A percentile compares a stretch with the other conserved stretches of the same genome.
phyloP scores from a whole-genome alignment of 495 filamentous ascomycete species.

The Tuber brumale region DNA sequence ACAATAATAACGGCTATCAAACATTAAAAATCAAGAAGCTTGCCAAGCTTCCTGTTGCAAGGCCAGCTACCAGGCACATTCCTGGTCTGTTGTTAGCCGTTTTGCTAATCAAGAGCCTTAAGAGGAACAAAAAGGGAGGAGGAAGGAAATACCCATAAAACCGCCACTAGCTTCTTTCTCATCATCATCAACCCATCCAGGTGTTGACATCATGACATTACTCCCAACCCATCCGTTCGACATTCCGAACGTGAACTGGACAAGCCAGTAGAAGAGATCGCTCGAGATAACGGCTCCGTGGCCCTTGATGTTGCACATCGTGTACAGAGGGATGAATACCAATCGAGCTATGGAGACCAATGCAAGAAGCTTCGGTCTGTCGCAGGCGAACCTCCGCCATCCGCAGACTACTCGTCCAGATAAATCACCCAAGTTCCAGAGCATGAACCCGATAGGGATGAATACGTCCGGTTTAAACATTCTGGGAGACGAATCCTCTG shows the following conservation, averaged over 20 bases:
- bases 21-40: conserved; percentile 55
- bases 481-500: conserved; percentile 47
- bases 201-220: conserved; percentile 83
- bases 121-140: neutral
- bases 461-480: conserved; percentile 68
- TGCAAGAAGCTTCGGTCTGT: conserved; percentile 59
- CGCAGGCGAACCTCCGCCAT: conserved; percentile 55
- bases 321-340: conserved; percentile 74
- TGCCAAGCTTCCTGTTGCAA: conserved; percentile 77
- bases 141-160: conserved; percentile 65
- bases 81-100: neutral
- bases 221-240: conserved; percentile 81
- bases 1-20: neutral
- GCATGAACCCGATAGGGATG: conserved; percentile 81
- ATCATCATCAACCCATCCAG: conserved; percentile 64
- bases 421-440: conserved; percentile 91
- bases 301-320: conserved; percentile 77
- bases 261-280: conserved; percentile 79
- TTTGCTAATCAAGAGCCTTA: neutral
- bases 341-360: conserved; percentile 56
- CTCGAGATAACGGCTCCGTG: conserved; percentile 62
- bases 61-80: conserved; percentile 71
- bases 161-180: conserved; percentile 85
- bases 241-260: conserved; percentile 76
- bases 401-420: conserved; percentile 65